Evolutionary conservation across 2,329 filamentous ascomycete species (phyloP).

Genomic region (Hortaea werneckii): DNA sequence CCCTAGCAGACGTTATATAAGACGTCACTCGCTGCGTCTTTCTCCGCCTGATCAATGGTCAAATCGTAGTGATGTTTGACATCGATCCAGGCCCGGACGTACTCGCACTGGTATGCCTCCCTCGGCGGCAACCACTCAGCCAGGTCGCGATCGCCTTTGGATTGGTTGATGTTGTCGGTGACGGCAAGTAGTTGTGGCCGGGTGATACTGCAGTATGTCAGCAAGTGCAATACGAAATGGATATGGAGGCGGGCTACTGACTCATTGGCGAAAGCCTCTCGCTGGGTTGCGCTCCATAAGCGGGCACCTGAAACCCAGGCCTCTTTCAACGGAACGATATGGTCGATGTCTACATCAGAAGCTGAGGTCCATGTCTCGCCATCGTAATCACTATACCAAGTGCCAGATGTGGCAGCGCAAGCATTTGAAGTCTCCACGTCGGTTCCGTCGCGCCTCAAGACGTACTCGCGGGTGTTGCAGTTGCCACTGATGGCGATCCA

Average conservation of each 20-base stretch:
- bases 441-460: conserved; percentile 63
- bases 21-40: conserved; percentile 27
- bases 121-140: conserved; percentile 68
- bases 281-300: conserved; percentile 57
- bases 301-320: conserved; percentile 51
- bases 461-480: conserved; percentile 65
- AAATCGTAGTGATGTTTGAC: conserved; percentile 66
- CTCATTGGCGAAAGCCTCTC: conserved; percentile 26
- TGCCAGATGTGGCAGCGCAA: conserved; percentile 56
- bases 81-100: conserved; percentile 65
- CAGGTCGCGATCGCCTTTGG: conserved; percentile 63
- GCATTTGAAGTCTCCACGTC: conserved; percentile 47
- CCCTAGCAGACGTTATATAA: conserved; percentile 4
- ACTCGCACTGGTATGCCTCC: conserved; percentile 63
- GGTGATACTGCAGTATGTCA: conserved; percentile 47
- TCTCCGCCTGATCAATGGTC: conserved; percentile 62
- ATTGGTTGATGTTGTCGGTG: conserved; percentile 63
- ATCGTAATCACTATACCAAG: conserved; percentile 65
- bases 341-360: conserved; percentile 72
- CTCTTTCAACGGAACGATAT: conserved; percentile 61
- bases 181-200: conserved; percentile 71
- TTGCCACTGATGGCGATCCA: conserved; percentile 56
- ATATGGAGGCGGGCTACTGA: background rate
- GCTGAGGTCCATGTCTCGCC: conserved; percentile 59
- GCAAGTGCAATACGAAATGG: no score